These are phyloP conservation scores for Rhynchospora breviuscula DNA, from an alignment of 176 grass and related monocot genomes.

Conservation along the genomic window DNA sequence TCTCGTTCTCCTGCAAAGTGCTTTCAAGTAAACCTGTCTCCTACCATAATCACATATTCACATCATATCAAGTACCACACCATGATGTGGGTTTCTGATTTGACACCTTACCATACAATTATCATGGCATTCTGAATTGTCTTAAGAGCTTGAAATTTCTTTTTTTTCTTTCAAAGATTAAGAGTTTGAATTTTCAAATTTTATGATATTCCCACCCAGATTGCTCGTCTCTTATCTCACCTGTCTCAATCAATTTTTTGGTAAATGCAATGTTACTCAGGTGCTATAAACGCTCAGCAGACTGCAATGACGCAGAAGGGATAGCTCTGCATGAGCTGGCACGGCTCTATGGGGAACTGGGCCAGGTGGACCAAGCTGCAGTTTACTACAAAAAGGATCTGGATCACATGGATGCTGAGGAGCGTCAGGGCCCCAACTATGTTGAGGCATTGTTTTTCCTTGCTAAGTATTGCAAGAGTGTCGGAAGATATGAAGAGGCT, in stretches of 20 bases:
- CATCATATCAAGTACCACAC: not conserved
- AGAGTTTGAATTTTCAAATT: not conserved
- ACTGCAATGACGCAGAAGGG: conserved; percentile 78
- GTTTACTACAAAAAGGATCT: conserved; percentile 94
- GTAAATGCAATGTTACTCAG: conserved; percentile 10
- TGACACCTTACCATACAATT: not conserved
- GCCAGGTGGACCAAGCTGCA: conserved; percentile 65
- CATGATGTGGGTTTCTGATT: not conserved
- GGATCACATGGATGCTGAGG: conserved; percentile 85
- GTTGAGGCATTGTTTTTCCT: conserved; percentile 90
- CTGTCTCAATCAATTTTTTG: not conserved
- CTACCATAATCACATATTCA: not conserved
- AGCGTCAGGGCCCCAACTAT: conserved; percentile 79
- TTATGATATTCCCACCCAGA: not conserved
- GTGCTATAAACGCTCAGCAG: conserved; percentile 81
- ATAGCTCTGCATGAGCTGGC: conserved; percentile 86
- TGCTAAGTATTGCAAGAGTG: conserved; percentile 69
- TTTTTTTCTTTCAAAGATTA: too few species aligned
- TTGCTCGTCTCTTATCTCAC: not conserved
- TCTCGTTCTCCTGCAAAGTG: not conserved
- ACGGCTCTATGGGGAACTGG: conserved; percentile 61
- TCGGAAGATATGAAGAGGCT: conserved; percentile 68
- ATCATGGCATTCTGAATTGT: not conserved
- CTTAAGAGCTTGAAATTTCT: not conserved
- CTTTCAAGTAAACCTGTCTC: not conserved